Percentiles rank a stretch among this genome's conserved stretches.
These are phyloP conservation scores for Polytrichum commune DNA, from an alignment of 225 moss, liverwort and hornwort genomes.

Conservation along the genomic window DNA sequence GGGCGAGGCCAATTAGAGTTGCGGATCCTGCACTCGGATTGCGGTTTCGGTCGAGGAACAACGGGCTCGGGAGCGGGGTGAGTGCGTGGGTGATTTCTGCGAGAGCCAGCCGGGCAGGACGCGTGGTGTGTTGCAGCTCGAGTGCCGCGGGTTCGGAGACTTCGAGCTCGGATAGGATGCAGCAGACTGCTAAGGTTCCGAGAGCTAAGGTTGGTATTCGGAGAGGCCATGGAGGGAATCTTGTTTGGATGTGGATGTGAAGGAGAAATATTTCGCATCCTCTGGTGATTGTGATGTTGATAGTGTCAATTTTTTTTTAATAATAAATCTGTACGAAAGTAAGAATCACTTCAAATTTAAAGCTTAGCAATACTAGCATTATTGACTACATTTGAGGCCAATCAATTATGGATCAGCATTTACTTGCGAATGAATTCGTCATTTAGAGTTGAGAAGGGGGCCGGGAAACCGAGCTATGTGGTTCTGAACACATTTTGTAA, in stretches of 20 bases:
- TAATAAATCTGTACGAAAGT: too few relatives aligned
- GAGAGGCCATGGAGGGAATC: not conserved
- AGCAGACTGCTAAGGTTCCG: not conserved
- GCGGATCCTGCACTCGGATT: not conserved
- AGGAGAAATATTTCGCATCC: too few relatives aligned
- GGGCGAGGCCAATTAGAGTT: not conserved
- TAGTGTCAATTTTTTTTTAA: not conserved
- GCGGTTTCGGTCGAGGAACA: not conserved
- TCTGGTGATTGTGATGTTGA: not conserved
- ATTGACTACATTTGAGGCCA: too few relatives aligned
- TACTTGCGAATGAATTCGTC: too few relatives aligned
- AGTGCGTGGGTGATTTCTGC: not conserved
- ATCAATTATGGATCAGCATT: too few relatives aligned
- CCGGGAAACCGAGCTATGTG: too few relatives aligned
- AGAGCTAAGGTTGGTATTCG: not conserved
- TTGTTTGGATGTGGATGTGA: too few relatives aligned
- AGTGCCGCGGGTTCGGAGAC: slow-evolving; percentile 6
- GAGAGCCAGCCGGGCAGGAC: not conserved
- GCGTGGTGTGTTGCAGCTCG: slow-evolving; percentile 4
- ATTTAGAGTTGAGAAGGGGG: too few relatives aligned
- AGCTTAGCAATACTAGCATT: too few relatives aligned
- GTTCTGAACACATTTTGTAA: too few relatives aligned
- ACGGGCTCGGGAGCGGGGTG: not conserved
- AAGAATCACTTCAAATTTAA: too few relatives aligned
- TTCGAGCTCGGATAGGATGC: slow-evolving; percentile 2